A percentile compares a stretch with the other conserved stretches of the same genome.
phyloP scores from a whole-genome alignment of 2,329 filamentous ascomycete species.

The Cadophora malorum region DNA sequence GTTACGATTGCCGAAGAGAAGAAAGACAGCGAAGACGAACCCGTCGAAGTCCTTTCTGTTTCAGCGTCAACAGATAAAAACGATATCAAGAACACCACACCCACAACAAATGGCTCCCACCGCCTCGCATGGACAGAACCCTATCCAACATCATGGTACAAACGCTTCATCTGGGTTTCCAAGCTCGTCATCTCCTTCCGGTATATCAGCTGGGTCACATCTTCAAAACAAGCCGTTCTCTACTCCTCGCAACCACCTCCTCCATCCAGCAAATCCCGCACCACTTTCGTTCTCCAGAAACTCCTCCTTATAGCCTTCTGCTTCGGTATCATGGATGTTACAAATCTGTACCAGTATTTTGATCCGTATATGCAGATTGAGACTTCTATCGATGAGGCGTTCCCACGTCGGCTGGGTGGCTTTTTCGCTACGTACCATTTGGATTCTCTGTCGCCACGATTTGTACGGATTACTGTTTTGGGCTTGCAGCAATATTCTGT shows the following conservation, averaged over 20 bases:
- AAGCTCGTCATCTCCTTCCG: constrained; percentile 25
- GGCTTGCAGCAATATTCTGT: constrained; percentile 24
- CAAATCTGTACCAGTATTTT: constrained; percentile 24
- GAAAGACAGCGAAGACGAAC: constrained; percentile 6
- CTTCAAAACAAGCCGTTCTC: background rate
- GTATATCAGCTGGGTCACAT: constrained; percentile 24
- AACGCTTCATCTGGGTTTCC: constrained; percentile 23
- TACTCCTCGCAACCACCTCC: constrained; percentile 11
- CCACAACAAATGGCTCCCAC: background rate
- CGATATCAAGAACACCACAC: background rate
- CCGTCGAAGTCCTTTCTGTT: background rate
- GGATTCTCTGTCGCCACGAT: constrained; percentile 20
- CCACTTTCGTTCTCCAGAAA: constrained; percentile 14
- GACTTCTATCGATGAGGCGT: constrained; percentile 20
- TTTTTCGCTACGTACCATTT: constrained; percentile 22
- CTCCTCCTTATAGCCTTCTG: constrained; percentile 15
- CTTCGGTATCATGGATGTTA: constrained; percentile 22
- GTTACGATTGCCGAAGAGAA: background rate
- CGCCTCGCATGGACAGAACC: constrained; percentile 23
- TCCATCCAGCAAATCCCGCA: constrained; percentile 6
- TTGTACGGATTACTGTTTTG: constrained; percentile 22
- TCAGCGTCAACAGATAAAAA: background rate
- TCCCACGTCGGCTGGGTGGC: constrained; percentile 18
- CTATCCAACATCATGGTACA: constrained; percentile 17
- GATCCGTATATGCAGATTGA: constrained; percentile 32